A percentile compares a stretch with the other conserved stretches of the same genome.
Conservation (phyloP, 768 basidiomycete species). For the Mrakia hoshinonis region DNA sequence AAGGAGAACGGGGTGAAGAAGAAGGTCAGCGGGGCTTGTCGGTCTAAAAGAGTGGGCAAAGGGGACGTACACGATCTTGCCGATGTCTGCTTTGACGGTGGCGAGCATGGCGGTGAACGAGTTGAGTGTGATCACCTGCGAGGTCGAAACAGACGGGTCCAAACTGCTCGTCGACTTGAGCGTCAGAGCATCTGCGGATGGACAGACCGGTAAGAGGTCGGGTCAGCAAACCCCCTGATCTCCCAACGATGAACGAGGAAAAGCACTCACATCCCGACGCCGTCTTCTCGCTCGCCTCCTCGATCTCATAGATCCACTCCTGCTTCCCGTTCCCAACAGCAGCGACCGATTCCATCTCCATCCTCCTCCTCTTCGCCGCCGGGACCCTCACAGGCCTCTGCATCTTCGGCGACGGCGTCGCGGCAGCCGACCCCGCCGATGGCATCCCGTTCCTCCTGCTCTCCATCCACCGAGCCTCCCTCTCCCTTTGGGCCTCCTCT, state of each 20-base stretch:
- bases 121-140: background rate
- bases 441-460: background rate
- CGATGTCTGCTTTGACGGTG: background rate
- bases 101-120: conserved; percentile 10
- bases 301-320: conserved; percentile 7
- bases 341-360: background rate
- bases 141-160: background rate
- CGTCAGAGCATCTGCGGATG: background rate
- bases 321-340: background rate
- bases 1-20: background rate
- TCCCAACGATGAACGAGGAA: background rate
- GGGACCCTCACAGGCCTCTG: background rate
- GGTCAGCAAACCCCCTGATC: background rate
- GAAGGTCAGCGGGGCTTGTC: background rate
- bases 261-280: background rate
- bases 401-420: background rate
- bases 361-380: conserved; percentile 6
- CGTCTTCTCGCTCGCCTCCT: background rate
- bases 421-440: background rate
- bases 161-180: background rate
- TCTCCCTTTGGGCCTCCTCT: conserved; percentile 1
- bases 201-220: background rate
- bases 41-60: no score
- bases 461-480: conserved; percentile 7
- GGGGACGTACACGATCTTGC: conserved; percentile 4